Evolutionary conservation across 208 protist species (phyloP), one percentile per base, ranked within the genome.

Genomic region (Acanthamoeba triangularis): DNA sequence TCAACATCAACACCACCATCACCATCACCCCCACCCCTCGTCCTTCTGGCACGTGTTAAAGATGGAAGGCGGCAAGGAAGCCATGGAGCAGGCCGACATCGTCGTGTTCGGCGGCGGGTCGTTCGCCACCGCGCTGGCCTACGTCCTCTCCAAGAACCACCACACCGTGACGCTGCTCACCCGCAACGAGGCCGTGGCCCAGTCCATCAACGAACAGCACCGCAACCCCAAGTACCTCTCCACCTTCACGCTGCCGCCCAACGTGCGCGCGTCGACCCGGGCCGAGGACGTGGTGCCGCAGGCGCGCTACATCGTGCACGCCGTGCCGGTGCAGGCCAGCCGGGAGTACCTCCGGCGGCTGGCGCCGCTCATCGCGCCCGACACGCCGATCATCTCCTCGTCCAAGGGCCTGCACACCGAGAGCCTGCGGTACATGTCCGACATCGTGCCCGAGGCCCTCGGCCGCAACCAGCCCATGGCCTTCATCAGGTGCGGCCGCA

Each of bases 81-180:
- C 69, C 33, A 93, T 8, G 6, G 88, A 49, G 33, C 35, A 49
- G 69, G 23, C 37, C 35, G 69, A 93, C 54, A 44, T 96, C 25
- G 74, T 67, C 25, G 96, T 97, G 84, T 96, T 97, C 90, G 96
- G 96, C 20, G 96, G 67, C 49, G 96, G 96, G 6, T 84, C 95
- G 35, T 96, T 96, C 41, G 95, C 88, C 33, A 96, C 95, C 20
- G 95, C 72, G 20, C 30, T 96, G 47, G 95, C 95, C 47, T 84
- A 74, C 37, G 63, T 80, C 0, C 69, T 87, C 8, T 59, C 95
- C n/a, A 72, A 76, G 37, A 94, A 95, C n/a, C 44, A 52, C 11
- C 88, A 96, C 80, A 28, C 23, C 52, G 74, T 96, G 30, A 80
- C 54, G 30, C 72, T 96, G n/a, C 76, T 95, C 61, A 61, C 56